phyloP scores from a whole-genome alignment of 208 protist species.

The Acanthamoeba triangularis region DNA sequence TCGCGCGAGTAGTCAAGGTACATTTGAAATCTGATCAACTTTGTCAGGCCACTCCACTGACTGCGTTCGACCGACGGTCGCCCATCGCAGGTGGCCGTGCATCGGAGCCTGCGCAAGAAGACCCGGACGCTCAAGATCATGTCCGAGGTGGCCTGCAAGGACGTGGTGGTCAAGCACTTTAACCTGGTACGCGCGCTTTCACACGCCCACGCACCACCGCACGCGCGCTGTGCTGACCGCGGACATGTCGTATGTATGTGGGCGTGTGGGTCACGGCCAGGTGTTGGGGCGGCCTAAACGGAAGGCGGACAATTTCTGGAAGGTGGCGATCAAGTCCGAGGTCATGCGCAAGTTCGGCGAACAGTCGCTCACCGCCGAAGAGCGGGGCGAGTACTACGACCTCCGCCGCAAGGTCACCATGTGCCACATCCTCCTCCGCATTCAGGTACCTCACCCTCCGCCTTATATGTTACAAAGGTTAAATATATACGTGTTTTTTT shows the following conservation, averaged over 20 bases:
- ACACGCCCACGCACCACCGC: background rate
- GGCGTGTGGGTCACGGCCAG: background rate
- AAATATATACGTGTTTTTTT: too few relatives aligned
- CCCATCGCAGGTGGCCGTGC: background rate
- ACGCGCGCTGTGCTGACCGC: background rate
- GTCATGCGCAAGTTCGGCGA: conserved; percentile 61
- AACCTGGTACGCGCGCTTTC: conserved; percentile 7
- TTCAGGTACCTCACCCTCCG: background rate
- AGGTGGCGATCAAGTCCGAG: conserved; percentile 46
- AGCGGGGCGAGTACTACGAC: conserved; percentile 48
- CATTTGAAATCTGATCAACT: background rate
- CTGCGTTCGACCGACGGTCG: too few relatives aligned
- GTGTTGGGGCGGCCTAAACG: conserved; percentile 12
- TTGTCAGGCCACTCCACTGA: too few relatives aligned
- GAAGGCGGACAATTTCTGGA: conserved; percentile 25
- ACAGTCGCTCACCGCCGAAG: conserved; percentile 4
- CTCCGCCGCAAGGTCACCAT: conserved; percentile 52
- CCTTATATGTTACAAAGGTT: too few relatives aligned
- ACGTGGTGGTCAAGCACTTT: conserved; percentile 25
- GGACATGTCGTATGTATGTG: too few relatives aligned
- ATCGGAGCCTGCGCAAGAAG: conserved; percentile 17
- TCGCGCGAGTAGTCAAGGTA: conserved; percentile 48
- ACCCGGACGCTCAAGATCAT: conserved; percentile 15
- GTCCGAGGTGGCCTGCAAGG: conserved; percentile 70
- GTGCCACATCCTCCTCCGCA: conserved; percentile 42